A percentile compares a stretch with the other conserved stretches of the same genome.
These are phyloP conservation scores for Spirogloea muscicola DNA, from an alignment of 139 green algal species.

Conservation along the genomic window DNA sequence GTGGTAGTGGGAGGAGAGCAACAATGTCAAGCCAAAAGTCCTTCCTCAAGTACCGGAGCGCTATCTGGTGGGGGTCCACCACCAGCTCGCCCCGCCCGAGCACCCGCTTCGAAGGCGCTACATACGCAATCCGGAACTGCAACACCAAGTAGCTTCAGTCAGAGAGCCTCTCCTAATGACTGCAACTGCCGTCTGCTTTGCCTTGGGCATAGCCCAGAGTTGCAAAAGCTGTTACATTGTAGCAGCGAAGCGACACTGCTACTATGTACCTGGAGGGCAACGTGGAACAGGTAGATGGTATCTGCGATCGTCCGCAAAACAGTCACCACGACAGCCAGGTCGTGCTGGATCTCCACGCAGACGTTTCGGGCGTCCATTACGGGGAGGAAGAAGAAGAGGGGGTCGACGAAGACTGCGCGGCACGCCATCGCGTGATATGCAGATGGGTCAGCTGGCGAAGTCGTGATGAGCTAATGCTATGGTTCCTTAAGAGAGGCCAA, in stretches of 20 bases:
- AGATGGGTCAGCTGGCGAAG: too few relatives aligned
- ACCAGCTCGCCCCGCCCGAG: not conserved
- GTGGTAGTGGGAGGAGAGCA: not conserved
- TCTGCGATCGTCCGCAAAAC: not conserved
- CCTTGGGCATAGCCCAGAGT: too few relatives aligned
- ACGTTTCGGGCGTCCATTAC: not conserved
- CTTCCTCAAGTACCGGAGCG: not conserved
- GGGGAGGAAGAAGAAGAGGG: conserved; percentile 17
- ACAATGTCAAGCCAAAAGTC: not conserved
- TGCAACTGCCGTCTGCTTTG: too few relatives aligned
- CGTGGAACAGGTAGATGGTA: not conserved
- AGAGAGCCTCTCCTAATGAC: too few relatives aligned
- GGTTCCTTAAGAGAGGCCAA: too few relatives aligned
- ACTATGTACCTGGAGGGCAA: not conserved
- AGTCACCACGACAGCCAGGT: not conserved
- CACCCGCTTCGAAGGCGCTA: not conserved
- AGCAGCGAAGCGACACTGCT: not conserved
- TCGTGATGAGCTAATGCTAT: too few relatives aligned
- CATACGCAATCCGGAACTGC: not conserved
- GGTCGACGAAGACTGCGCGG: not conserved
- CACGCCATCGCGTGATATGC: not conserved
- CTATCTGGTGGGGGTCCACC: not conserved
- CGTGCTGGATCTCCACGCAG: not conserved
- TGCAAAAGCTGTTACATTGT: too few relatives aligned
- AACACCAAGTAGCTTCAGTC: too few relatives aligned